Base-by-base conservation (phyloP, 108 stramenopile species). In the Cyclotella cryptica region DNA sequence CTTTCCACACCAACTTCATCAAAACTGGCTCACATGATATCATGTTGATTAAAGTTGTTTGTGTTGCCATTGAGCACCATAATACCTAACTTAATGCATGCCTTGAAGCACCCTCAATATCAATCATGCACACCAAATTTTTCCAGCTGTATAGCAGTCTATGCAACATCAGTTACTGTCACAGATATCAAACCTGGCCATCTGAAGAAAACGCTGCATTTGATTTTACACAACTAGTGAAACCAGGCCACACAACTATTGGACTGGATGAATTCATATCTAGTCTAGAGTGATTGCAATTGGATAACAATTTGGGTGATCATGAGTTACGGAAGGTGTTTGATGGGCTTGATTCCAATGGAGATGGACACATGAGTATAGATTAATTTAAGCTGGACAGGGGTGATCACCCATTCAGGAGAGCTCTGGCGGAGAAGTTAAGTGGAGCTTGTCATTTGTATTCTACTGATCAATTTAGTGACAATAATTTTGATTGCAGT, bases 281-380 rank as follows among this genome's bases (percentile, higher is more conserved):
- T 7, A 24, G 9, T 22, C 21, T 75, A 1, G 57, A 66, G 29
- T 8, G 29, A 0, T 66, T 75, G 74, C 46, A 41, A 55, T 26
- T 75, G 13, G 74, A 75, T 63, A 66, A 65, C 65, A 75, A 75
- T 42, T 24, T 82, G 53, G 51, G 68, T 17, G 68, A 52, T 39
- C 13, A 27, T n/a, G 81, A 82, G 18, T 46, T 82, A 44, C 43
- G 61, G 22, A 29, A 69, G n/a, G 75, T 82, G 30, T 77, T 77
- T 35, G 69, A 71, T 43, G 41, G 45, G 19, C 43, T 82, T 11
- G 81, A 82, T 43, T 43, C 47, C 10, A 77, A 82, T 41, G 30
- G 51, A 21, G 81, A 82, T 41, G 75, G 75, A 0, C 68, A 30
- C 44, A 43, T 82, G 41, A 75, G 74, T 47, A 12, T 75, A 10